Conservation (phyloP, 1,139 yeast species). For the Arxiozyma slooffiae region DNA sequence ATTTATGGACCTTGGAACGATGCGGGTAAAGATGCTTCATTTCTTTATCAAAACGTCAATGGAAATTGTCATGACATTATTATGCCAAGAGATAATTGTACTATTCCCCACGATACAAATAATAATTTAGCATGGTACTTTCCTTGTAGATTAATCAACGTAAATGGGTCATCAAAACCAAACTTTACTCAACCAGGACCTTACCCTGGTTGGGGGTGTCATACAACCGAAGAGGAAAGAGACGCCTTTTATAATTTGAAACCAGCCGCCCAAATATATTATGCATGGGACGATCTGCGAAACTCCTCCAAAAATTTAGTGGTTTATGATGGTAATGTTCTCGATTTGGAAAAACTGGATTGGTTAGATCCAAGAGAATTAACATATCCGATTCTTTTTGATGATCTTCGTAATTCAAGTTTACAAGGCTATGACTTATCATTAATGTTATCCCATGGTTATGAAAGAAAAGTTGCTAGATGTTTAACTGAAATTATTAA, state of each 20-base stretch:
- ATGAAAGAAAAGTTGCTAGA: conserved; percentile 62
- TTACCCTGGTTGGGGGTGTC: conserved; percentile 84
- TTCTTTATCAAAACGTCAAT: conserved; percentile 88
- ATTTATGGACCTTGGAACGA: conserved; percentile 80
- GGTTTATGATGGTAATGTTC: conserved; percentile 79
- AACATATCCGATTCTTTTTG: conserved; percentile 63
- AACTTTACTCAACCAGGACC: conserved; percentile 47
- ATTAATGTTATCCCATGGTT: conserved; percentile 56
- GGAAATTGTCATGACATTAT: conserved; percentile 83
- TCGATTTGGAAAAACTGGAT: conserved; percentile 64
- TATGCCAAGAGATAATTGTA: conserved; percentile 56
- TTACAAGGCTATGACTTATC: conserved; percentile 77
- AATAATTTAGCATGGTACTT: conserved; percentile 85
- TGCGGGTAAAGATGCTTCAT: conserved; percentile 83
- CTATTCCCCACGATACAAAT: conserved; percentile 53
- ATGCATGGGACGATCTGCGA: conserved; percentile 79
- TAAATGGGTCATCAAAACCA: conserved; percentile 61
- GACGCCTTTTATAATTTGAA: conserved; percentile 52
- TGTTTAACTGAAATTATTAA: conserved; percentile 82
- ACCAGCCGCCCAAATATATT: conserved; percentile 66
- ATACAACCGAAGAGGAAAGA: conserved; percentile 64
- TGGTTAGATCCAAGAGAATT: conserved; percentile 66
- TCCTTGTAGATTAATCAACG: conserved; percentile 70
- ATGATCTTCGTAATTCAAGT: conserved; percentile 48
- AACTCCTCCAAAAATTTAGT: conserved; percentile 67